These are phyloP conservation scores for Metschnikowia bowlesiae DNA, from an alignment of 805 yeast species.

Conservation along the genomic window DNA sequence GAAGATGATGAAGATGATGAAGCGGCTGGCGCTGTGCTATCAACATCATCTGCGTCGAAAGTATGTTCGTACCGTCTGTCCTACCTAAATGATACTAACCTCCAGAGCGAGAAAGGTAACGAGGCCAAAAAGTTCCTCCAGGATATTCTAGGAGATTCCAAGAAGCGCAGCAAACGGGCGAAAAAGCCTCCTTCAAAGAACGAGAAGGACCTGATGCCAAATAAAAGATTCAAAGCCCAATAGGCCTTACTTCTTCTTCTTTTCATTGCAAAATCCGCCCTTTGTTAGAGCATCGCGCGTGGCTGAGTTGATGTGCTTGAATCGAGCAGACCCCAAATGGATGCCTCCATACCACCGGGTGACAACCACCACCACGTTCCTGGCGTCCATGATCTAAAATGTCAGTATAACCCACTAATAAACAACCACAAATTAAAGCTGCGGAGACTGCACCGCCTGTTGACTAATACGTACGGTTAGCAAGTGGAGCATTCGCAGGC, in stretches of 20 bases:
- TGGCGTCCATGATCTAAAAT: slow-evolving; percentile 59
- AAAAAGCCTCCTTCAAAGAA: slow-evolving; percentile 1
- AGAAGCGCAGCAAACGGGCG: slow-evolving; percentile 10
- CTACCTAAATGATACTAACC: background rate
- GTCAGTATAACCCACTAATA: slow-evolving; percentile 22
- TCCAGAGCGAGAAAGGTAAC: slow-evolving; percentile 1
- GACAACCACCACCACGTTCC: slow-evolving; percentile 83
- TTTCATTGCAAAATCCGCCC: slow-evolving; percentile 45
- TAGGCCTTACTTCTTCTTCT: slow-evolving; percentile 5
- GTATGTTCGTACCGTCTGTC: background rate
- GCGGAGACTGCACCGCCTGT: background rate
- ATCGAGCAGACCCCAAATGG: slow-evolving; percentile 88
- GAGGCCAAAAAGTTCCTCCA: slow-evolving; percentile 15
- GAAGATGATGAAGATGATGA: background rate
- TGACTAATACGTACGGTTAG: slow-evolving; percentile 47
- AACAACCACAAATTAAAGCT: background rate
- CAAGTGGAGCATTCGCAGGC: slow-evolving; percentile 76
- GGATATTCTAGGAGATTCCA: slow-evolving; percentile 10
- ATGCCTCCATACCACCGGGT: slow-evolving; percentile 92
- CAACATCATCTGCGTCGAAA: background rate
- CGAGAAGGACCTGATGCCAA: slow-evolving; percentile 2
- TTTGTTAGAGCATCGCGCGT: slow-evolving; percentile 78
- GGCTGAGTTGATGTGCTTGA: slow-evolving; percentile 85
- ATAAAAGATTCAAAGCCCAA: slow-evolving; percentile 6
- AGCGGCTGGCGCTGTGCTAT: background rate